A percentile compares a stretch with the other conserved stretches of the same genome.
These are phyloP conservation scores for Chaetoceros muelleri DNA, from an alignment of 108 stramenopile genomes.

Conservation along the genomic window DNA sequence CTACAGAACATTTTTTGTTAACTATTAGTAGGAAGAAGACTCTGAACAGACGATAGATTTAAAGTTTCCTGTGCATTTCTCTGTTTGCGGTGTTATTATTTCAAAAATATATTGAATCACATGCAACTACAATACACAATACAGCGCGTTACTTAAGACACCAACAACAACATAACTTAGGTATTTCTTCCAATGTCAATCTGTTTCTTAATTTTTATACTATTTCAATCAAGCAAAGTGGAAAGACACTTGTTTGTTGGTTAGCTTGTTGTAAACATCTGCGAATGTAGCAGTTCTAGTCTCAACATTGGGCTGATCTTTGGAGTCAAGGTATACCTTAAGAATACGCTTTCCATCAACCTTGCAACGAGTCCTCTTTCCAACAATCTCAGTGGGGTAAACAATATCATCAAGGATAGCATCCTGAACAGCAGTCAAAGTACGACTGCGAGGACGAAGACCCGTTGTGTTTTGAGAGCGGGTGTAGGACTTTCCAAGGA, in stretches of 20 bases:
- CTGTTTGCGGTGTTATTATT: too few relatives aligned
- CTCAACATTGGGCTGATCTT: slow-evolving; percentile 96
- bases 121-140: too few relatives aligned
- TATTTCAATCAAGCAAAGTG: slow-evolving; percentile 41
- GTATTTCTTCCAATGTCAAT: too few relatives aligned
- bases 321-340: slow-evolving; percentile 93
- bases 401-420: slow-evolving; percentile 98
- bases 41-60: too few relatives aligned
- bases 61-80: too few relatives aligned
- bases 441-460: slow-evolving; percentile 93
- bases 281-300: slow-evolving; percentile 93
- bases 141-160: too few relatives aligned
- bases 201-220: too few relatives aligned
- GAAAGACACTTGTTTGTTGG: slow-evolving; percentile 97
- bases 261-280: slow-evolving; percentile 96
- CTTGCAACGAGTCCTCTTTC: slow-evolving; percentile 98
- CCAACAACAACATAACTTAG: too few relatives aligned
- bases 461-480: slow-evolving; percentile 88
- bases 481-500: slow-evolving; percentile 89
- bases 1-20: too few relatives aligned
- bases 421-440: slow-evolving; percentile 96
- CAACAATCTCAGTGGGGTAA: slow-evolving; percentile 98
- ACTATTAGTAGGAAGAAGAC: too few relatives aligned
- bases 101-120: too few relatives aligned
- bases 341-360: slow-evolving; percentile 92